Evolutionary conservation across 768 basidiomycete species (phyloP), one percentile per base, ranked within the genome.

Genomic region (Lentinula lateritia): DNA sequence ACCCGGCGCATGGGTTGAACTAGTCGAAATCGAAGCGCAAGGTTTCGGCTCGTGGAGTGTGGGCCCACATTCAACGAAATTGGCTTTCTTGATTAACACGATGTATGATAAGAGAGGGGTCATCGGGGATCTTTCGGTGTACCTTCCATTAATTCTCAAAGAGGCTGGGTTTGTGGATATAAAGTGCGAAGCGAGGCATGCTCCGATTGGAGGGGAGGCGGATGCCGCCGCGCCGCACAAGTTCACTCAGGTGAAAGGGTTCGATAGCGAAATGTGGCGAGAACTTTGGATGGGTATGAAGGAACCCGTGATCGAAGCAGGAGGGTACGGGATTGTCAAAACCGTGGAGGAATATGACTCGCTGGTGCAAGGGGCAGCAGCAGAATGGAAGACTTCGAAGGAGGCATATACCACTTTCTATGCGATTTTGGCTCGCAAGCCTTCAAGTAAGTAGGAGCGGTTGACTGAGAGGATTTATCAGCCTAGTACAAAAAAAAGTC

Each of bases 281-380:
- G 64, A 62, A 9, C 65, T 66, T 12, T 66, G 63, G 35, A 61
- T 60, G 34, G 58, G 58, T 15, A 61, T 68, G 66, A 67, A 69
- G 41, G 66, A 63, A 6, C 67, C 68, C 3, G 59, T 66, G 18
- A 52, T 68, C 0, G 64, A 59, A 9, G 48, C 50, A 7, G 66
- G 64, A 6, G 63, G 66, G 34, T 62, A 67, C 28, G 67, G 67
- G 5, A 18, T 61, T n/a, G 64, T 64, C 32, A 41, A 32, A 12
- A 60, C 65, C 2, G 66, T 63, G 42, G 18, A 52, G 34, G 64
- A 65, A 42, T 65, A n/a, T 46, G 45, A 46, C 7, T 7, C 7
- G 20, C 16, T 46, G 16, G 16, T 46, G 7, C 12, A 46, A 43
- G 32, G 62, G 64, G 45, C 20, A 9, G 23, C 57, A 66, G 12